A percentile compares a stretch with the other conserved stretches of the same genome.
Conservation (phyloP, 306 rosid genomes). For the Cucurbita argyrosperma region DNA sequence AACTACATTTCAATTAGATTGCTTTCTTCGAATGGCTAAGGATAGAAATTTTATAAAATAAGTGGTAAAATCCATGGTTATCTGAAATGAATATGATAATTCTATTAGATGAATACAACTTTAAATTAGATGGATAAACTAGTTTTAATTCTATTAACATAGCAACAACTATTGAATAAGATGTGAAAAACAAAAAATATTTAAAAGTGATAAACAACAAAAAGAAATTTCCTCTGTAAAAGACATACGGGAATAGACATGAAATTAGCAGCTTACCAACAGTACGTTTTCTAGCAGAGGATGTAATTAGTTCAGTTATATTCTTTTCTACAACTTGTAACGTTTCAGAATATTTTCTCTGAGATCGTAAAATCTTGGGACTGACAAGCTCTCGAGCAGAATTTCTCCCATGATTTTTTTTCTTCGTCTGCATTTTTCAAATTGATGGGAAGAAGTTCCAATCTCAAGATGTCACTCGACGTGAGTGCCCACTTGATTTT, state of each 20-base stretch:
- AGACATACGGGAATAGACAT: not conserved
- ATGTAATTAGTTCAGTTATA: constrained; percentile 48
- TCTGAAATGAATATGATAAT: not conserved
- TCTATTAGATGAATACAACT: not conserved
- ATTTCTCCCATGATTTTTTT: constrained; percentile 37
- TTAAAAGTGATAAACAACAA: not conserved
- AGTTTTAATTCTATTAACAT: not conserved
- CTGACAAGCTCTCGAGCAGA: constrained; percentile 31
- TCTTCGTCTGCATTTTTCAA: constrained; percentile 63
- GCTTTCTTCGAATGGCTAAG: not conserved
- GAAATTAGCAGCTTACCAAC: constrained; percentile 29
- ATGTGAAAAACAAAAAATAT: not conserved
- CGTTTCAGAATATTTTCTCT: constrained; percentile 39
- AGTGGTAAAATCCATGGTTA: not conserved
- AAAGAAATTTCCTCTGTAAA: not conserved
- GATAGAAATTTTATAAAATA: not conserved
- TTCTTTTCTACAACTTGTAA: constrained; percentile 43
- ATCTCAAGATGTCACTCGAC: not conserved
- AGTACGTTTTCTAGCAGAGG: constrained; percentile 57
- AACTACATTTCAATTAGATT: not conserved
- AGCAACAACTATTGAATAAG: not conserved
- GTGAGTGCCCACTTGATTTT: constrained; percentile 3
- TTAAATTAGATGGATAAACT: not conserved
- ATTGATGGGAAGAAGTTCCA: constrained; percentile 2
- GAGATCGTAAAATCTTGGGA: constrained; percentile 53